Evolutionary conservation across 2,329 filamentous ascomycete species (phyloP), one percentile per base, ranked within the genome.

Genomic region (Pseudocercospora ulei): DNA sequence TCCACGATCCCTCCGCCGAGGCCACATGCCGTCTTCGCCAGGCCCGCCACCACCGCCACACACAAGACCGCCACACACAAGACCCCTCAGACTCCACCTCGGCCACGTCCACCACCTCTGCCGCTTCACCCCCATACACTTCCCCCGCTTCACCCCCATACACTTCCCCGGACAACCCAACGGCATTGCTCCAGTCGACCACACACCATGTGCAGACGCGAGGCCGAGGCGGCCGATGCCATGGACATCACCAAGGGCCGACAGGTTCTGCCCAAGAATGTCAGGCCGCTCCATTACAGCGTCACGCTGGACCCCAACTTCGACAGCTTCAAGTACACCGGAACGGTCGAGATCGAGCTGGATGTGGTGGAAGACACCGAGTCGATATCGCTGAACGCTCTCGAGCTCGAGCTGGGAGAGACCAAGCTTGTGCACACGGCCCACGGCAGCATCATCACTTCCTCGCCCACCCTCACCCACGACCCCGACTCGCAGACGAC

Each of bases 221-320:
- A 73, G 48, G 64, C 62, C 33, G 72, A 74, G 47, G 66, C 64
- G 46, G 68, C 70, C 39, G 69, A 67, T 47, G 67, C 72, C 52
- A 66, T 73, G 48, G 70, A 78, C 58, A 69, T 80, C 52, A 64
- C 71, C 36, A 71, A 73, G 52, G 77, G 75, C 49, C 79, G 88
- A 55, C 82, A 93, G 68, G 80, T 96, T 50, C 72, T 96, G 54
- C 90, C 88, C 36, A 78, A 79, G 64, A 93, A 95, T 58, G 85
- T 95, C 56, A 81, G 88, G 62, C 87, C 88, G n/a, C 66, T 72
- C 24, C 86, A 96, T 67, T 96, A 96, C 65, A 77, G 93, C 62
- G 66, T 96, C 53, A 90, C 83, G 1, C 71, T 96, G 47, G 90
- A 96, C 67, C 86, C 88, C 38, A 76, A 95, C 67, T 82, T 96